Base-by-base conservation (phyloP, 148 eudicot genomes). In the Rhododendron ferrugineum region DNA sequence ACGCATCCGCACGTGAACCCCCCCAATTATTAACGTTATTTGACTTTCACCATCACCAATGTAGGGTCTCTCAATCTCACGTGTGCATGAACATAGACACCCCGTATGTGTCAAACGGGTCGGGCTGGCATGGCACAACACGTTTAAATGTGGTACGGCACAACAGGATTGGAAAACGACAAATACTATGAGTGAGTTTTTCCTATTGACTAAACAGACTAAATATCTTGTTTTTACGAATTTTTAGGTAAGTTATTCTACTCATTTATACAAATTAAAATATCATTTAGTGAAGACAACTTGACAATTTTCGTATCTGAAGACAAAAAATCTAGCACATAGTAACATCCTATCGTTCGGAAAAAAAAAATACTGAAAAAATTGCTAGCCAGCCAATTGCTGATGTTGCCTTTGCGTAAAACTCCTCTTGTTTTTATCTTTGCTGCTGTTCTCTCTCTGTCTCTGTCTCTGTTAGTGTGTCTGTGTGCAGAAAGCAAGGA, bases 361-460 rank as follows among this genome's bases (percentile, higher is more conserved):
- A 52, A 18, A 54, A 15, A 3, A 54, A 16, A 54, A 52, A 2
- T 2, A 3, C 44, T 0, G 9, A 54, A 4, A 54, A 54, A 54
- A 16, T 58, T 40, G 79, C 5, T 20, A 1, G 20, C 79, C n/a
- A 75, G 26, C 79, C 7, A 40, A 40, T 74, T 75, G 79, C 26
- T 75, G 79, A 75, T 75, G 79, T 22, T 75, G 13, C 47, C 79
- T 37, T 75, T 75, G 79, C 79, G 79, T 40, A 75, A 75, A 54
- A 75, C 23, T 37, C n/a, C 6, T 37, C 78, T 36, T 34, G 44
- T 37, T 26, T 74, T 34, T 36, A 7, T 74, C 49, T 70, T 32
- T 32, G 37, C 20, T 70, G 20, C 75, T 75, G 47, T 40, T 40
- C 26, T 36, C 79, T 75, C 26, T 40, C 10, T 28, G 20, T 72